A percentile compares a stretch with the other conserved stretches of the same genome.
phyloP scores from a whole-genome alignment of 73 alveolate genomes.

The Symbiodinium natans region DNA sequence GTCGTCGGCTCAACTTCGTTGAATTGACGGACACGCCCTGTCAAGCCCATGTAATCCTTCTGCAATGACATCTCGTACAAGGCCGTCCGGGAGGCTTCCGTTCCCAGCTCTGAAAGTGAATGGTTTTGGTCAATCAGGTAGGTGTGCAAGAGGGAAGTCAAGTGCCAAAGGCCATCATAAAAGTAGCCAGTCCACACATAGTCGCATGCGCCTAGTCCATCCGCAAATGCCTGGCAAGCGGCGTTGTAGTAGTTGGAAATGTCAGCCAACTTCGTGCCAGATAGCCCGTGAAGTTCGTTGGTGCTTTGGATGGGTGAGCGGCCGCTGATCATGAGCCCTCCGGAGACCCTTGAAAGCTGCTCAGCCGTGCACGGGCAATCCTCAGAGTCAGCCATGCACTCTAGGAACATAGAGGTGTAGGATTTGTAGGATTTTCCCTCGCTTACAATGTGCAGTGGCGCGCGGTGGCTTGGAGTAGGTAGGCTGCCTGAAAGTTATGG shows the following conservation, averaged over 20 bases:
- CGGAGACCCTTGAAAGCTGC: slow-evolving; percentile 42
- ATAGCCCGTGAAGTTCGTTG: slow-evolving; percentile 6
- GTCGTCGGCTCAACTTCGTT: slow-evolving; percentile 41
- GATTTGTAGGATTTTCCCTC: too few relatives aligned
- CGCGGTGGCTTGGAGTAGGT: too few relatives aligned
- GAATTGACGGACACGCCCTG: slow-evolving; percentile 52
- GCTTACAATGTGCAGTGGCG: too few relatives aligned
- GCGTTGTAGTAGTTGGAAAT: slow-evolving; percentile 27
- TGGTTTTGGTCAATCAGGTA: slow-evolving; percentile 9
- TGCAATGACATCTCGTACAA: not conserved
- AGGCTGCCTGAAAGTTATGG: too few relatives aligned
- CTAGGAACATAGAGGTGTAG: too few relatives aligned
- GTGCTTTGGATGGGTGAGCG: slow-evolving; percentile 34
- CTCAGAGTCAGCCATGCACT: not conserved
- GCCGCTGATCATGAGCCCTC: slow-evolving; percentile 41
- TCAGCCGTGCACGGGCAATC: slow-evolving; percentile 48
- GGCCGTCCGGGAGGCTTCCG: not conserved
- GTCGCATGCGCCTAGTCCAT: not conserved
- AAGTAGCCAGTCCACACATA: not conserved
- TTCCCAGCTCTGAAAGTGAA: not conserved
- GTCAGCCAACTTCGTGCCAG: slow-evolving; percentile 23
- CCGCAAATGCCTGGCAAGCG: not conserved
- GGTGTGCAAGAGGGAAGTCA: not conserved
- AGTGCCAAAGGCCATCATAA: not conserved
- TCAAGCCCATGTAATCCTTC: not conserved